Base-by-base conservation (phyloP, 108 stramenopile species). In the Schizochytrium sp. region DNA sequence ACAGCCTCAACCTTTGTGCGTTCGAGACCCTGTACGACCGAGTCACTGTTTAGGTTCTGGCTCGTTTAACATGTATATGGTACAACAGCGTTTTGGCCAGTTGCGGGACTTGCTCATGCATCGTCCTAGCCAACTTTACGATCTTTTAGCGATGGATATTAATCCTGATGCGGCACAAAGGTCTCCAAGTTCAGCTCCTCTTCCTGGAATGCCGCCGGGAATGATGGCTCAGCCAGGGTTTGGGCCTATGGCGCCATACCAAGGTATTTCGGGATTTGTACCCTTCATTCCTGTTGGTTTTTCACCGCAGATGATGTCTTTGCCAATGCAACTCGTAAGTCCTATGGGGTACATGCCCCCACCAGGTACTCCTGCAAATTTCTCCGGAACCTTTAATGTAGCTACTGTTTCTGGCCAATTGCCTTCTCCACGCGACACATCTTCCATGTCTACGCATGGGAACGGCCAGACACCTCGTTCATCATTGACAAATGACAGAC, bases 51-150 rank as follows among this genome's bases (percentile, higher is more conserved):
- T 69, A 8, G 64, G 64, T 44, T 69, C 64, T 38, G 64, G 64
- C 42, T 69, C 64, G 44, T 69, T 69, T 15, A 69, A 69, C 64
- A 69, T 69, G 64, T 69, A 69, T 69, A 7, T 69, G 64, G 64
- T 69, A 44, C 64, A 69, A 69, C 64, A 69, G 28, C 64, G 64
- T 44, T 69, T 69, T 38, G 64, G 64, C 19, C 64, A 69, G 64
- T 44, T 69, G 12, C 64, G 44, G 10, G 64, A 69, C 42, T 44
- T 69, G 10, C 64, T 69, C 64, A 69, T 69, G 64, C 64, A 69
- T 15, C 64, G 64, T 7, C 64, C 64, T 7, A 69, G 44, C 64
- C 64, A 69, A 44, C 64, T 69, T 44, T 69, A 10, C 64, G 64
- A 69, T 44, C 28, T 69, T 8, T 44, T 69, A 0, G 64, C 64